phyloP scores from a whole-genome alignment of 1,284 basidiomycete genomes.

The Blastosporella zonata region DNA sequence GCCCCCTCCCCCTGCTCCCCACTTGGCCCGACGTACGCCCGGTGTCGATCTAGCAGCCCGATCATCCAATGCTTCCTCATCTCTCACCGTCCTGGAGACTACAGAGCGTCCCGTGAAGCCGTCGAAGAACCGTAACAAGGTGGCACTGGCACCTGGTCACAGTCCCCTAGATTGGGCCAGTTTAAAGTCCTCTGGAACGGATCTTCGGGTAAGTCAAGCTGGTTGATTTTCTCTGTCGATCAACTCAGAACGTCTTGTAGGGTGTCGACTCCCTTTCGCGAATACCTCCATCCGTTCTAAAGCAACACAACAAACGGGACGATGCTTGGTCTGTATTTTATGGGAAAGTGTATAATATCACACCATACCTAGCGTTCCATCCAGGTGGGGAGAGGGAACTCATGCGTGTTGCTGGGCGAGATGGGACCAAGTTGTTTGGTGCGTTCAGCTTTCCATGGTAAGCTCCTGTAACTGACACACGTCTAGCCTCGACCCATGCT shows the following conservation, averaged over 20 bases:
- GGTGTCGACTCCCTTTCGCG: slow-evolving; percentile 67
- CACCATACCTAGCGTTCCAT: slow-evolving; percentile 88
- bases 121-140: slow-evolving; percentile 69
- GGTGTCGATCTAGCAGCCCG: slow-evolving; percentile 25
- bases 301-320: slow-evolving; percentile 77
- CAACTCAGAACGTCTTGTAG: slow-evolving; percentile 29
- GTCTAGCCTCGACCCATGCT: slow-evolving; percentile 43
- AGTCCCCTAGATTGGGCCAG: slow-evolving; percentile 95
- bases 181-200: slow-evolving; percentile 73
- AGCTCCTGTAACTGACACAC: slow-evolving; percentile 2
- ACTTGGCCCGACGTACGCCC: slow-evolving; percentile 43
- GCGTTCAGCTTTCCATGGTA: slow-evolving; percentile 23
- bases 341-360: slow-evolving; percentile 97
- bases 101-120: slow-evolving; percentile 52
- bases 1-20: slow-evolving; percentile 68
- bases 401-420: slow-evolving; percentile 94
- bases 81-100: slow-evolving; percentile 53
- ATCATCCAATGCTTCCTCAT: slow-evolving; percentile 32
- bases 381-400: slow-evolving; percentile 93
- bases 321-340: slow-evolving; percentile 95
- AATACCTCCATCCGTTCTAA: slow-evolving; percentile 82
- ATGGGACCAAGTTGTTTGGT: slow-evolving; percentile 95
- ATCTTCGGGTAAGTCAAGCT: slow-evolving; percentile 63
- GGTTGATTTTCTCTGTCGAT: background rate
- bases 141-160: slow-evolving; percentile 88